Percentiles rank a stretch among this genome's conserved stretches.
Evolutionary conservation across 2,329 filamentous ascomycete species (phyloP).

Genomic region (Ceratocystis cubensis): DNA sequence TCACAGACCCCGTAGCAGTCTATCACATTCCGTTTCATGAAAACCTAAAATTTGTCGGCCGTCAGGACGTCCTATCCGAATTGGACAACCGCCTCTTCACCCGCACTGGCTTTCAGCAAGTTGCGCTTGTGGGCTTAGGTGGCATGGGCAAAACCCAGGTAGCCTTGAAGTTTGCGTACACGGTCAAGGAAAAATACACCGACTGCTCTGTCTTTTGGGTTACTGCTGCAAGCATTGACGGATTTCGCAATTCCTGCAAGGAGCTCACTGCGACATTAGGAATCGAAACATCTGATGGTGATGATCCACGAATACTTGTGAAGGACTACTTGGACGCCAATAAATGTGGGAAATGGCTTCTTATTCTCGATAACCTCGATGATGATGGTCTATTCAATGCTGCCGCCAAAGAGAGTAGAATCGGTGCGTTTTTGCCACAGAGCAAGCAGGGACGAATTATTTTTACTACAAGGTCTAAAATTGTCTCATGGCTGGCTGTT

Average conservation of each 20-base stretch:
- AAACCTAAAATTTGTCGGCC: neutral
- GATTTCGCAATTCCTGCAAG: neutral
- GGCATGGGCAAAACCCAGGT: neutral
- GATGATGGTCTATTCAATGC: neutral
- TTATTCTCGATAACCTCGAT: constrained; percentile 25
- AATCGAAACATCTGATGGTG: neutral
- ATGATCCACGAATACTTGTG: constrained; percentile 15
- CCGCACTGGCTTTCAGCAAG: neutral
- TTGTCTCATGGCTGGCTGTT: neutral
- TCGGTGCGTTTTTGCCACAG: constrained; percentile 26
- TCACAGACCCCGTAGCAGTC: neutral
- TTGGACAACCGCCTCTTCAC: neutral
- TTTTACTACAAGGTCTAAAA: constrained; percentile 7
- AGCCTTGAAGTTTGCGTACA: neutral
- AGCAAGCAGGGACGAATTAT: constrained; percentile 15
- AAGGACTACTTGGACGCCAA: constrained; percentile 22
- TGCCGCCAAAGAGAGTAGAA: neutral
- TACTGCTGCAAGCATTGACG: neutral
- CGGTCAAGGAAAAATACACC: neutral
- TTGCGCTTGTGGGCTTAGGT: neutral
- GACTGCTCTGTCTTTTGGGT: constrained; percentile 6
- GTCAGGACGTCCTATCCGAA: neutral
- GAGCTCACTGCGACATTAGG: neutral
- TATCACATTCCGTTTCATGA: neutral
- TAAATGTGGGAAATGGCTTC: constrained; percentile 23